Conservation (phyloP, 257 asterid species). For the Petunia secreta region DNA sequence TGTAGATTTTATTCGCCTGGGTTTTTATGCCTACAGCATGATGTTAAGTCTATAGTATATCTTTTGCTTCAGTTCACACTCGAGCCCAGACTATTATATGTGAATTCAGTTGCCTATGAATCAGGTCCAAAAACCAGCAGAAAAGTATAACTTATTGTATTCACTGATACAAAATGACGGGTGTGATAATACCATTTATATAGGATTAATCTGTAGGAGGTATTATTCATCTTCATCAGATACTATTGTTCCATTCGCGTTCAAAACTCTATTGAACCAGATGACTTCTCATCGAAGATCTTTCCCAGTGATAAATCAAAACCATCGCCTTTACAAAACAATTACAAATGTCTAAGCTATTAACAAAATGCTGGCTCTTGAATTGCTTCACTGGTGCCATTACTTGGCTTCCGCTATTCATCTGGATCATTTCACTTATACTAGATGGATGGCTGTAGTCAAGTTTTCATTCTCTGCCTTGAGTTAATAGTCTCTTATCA, state of each 20-base stretch:
- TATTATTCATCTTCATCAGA: background rate
- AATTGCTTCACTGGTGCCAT: background rate
- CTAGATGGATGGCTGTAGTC: background rate
- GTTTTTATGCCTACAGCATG: too few species aligned
- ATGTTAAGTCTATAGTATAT: too few species aligned
- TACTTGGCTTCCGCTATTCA: background rate
- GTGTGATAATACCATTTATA: background rate
- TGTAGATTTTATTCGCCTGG: too few species aligned
- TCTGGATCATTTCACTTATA: background rate
- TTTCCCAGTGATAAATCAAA: background rate
- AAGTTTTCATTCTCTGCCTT: background rate
- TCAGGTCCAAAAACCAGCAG: background rate
- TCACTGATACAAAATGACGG: background rate
- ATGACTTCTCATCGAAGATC: slow-evolving; percentile 10
- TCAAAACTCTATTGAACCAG: background rate
- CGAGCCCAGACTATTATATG: too few species aligned
- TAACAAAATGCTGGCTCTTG: slow-evolving; percentile 5
- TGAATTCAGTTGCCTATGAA: background rate
- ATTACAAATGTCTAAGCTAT: background rate
- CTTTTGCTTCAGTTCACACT: too few species aligned
- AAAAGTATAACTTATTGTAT: background rate
- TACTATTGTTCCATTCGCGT: background rate
- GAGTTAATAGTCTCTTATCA: slow-evolving; percentile 13
- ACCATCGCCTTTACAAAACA: background rate
- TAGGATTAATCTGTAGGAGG: background rate